A percentile compares a stretch with the other conserved stretches of the same genome.
Conservation (phyloP, 2,329 filamentous ascomycete genomes). For the Colletotrichum falcatum region DNA sequence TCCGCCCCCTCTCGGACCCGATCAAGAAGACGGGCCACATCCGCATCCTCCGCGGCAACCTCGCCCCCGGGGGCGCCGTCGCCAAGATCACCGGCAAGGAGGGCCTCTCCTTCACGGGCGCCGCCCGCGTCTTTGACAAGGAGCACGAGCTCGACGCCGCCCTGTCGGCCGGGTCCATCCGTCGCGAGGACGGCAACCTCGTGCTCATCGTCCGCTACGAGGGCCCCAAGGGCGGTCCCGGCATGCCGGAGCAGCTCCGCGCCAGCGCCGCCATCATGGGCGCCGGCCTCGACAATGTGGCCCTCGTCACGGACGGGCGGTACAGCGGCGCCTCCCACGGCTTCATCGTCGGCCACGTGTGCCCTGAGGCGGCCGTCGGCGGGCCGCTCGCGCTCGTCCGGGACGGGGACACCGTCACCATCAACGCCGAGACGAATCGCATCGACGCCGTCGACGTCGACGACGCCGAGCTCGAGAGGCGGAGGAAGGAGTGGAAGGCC, state of each 20-base stretch:
- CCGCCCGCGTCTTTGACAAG: conserved; percentile 87
- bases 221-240: conserved; percentile 91
- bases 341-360: conserved; percentile 94
- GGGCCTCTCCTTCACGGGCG: conserved; percentile 83
- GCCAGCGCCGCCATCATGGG: conserved; percentile 93
- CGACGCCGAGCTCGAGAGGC: conserved; percentile 75
- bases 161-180: conserved; percentile 74
- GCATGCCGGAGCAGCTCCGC: conserved; percentile 95
- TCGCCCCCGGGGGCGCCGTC: conserved; percentile 89
- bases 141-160: conserved; percentile 83
- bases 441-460: conserved; percentile 74
- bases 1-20: conserved; percentile 76
- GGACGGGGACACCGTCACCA: conserved; percentile 86
- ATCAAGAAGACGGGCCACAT: conserved; percentile 91
- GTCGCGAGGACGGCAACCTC: conserved; percentile 74
- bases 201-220: conserved; percentile 94
- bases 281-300: conserved; percentile 86
- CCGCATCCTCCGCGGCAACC: conserved; percentile 87
- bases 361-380: conserved; percentile 88
- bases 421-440: conserved; percentile 84
- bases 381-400: conserved; percentile 87
- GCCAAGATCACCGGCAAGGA: conserved; percentile 98
- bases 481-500: conserved; percentile 75
- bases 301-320: conserved; percentile 90
- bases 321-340: conserved; percentile 91